These are phyloP conservation scores for Epicoccum nigrum DNA, from an alignment of 2,329 filamentous ascomycete genomes.

Conservation along the genomic window DNA sequence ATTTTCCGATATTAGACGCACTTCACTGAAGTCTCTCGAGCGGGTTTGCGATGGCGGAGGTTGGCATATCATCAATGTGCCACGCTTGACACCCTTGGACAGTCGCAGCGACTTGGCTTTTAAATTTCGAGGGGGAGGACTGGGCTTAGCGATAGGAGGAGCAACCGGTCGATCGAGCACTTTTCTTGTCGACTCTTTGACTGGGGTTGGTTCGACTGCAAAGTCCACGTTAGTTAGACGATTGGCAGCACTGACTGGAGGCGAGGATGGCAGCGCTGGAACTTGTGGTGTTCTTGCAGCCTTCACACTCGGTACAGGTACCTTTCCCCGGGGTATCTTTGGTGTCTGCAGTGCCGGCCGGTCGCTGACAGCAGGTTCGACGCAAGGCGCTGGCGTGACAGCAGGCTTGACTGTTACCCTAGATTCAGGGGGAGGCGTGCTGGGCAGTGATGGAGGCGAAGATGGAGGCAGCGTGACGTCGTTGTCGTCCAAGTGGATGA, in stretches of 20 bases:
- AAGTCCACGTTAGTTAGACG: slow-evolving; percentile 44
- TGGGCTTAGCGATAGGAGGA: slow-evolving; percentile 20
- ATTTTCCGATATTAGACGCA: not conserved
- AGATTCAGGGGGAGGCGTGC: slow-evolving; percentile 21
- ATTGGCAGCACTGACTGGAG: slow-evolving; percentile 47
- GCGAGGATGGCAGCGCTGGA: slow-evolving; percentile 40
- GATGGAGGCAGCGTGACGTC: slow-evolving; percentile 24
- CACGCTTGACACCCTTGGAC: slow-evolving; percentile 47
- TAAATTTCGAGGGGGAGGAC: slow-evolving; percentile 27
- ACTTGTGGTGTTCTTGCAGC: slow-evolving; percentile 31
- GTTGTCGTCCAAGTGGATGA: slow-evolving; percentile 46
- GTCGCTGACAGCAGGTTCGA: not conserved
- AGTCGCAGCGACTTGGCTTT: slow-evolving; percentile 48
- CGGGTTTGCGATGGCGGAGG: slow-evolving; percentile 34
- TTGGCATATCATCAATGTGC: slow-evolving; percentile 53
- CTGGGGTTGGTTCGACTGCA: slow-evolving; percentile 23
- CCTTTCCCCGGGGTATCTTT: slow-evolving; percentile 32
- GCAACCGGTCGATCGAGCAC: not conserved
- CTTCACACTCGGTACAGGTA: slow-evolving; percentile 32
- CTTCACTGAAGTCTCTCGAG: slow-evolving; percentile 8
- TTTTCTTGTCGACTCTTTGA: not conserved
- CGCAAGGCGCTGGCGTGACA: slow-evolving; percentile 8
- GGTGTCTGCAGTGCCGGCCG: slow-evolving; percentile 23
- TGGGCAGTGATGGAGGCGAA: slow-evolving; percentile 35
- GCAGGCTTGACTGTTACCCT: not conserved